Conservation (phyloP, 1,139 yeast genomes). For the Scheffersomyces titani region DNA sequence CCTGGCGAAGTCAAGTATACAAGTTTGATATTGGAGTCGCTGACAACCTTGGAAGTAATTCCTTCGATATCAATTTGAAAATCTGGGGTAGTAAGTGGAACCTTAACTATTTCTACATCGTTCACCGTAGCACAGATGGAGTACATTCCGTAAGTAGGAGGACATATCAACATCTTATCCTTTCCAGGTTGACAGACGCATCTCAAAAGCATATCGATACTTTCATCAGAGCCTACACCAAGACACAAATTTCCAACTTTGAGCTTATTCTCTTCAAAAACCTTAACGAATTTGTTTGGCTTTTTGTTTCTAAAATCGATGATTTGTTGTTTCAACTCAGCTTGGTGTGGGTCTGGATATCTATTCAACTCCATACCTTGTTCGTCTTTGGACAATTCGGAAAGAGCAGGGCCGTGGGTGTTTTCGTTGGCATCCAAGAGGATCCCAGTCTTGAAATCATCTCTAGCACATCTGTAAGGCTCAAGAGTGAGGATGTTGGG, state of each 20-base stretch:
- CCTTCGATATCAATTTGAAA: slow-evolving; percentile 67
- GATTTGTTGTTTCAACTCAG: slow-evolving; percentile 70
- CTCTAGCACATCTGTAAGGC: slow-evolving; percentile 96
- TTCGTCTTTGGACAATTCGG: slow-evolving; percentile 25
- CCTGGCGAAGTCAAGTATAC: slow-evolving; percentile 97
- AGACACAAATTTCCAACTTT: slow-evolving; percentile 74
- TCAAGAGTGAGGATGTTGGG: slow-evolving; percentile 80
- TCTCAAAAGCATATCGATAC: slow-evolving; percentile 85
- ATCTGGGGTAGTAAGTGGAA: slow-evolving; percentile 58
- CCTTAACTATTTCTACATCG: slow-evolving; percentile 75
- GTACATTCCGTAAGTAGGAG: slow-evolving; percentile 99
- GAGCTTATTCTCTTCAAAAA: slow-evolving; percentile 28
- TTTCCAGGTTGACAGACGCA: slow-evolving; percentile 81
- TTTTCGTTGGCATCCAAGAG: slow-evolving; percentile 95
- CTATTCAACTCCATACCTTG: slow-evolving; percentile 63
- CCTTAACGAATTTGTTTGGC: slow-evolving; percentile 26
- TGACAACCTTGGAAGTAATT: slow-evolving; percentile 52
- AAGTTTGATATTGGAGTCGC: slow-evolving; percentile 67
- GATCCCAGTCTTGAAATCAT: slow-evolving; percentile 67
- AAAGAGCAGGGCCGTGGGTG: slow-evolving; percentile 84
- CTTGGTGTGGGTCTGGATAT: slow-evolving; percentile 96
- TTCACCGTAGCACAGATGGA: slow-evolving; percentile 86
- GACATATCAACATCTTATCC: slow-evolving; percentile 82
- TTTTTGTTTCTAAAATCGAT: slow-evolving; percentile 67
- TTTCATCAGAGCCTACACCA: slow-evolving; percentile 98